phyloP scores from a whole-genome alignment of 2,329 filamentous ascomycete species.

The Pestalotiopsis sp. region DNA sequence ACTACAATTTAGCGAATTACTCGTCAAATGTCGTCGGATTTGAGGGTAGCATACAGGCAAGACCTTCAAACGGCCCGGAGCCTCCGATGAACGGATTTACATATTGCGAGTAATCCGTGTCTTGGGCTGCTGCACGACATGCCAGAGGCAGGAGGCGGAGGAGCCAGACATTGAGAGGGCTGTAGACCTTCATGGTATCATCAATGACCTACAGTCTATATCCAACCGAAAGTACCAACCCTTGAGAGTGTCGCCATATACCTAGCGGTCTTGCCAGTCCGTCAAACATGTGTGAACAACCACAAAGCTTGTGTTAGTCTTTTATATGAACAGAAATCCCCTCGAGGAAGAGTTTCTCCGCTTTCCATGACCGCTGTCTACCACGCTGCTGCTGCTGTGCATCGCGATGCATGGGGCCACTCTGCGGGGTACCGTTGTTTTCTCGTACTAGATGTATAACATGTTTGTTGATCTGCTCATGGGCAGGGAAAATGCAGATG shows the following conservation, averaged over 20 bases:
- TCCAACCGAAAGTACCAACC: not conserved
- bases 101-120: conserved; percentile 39
- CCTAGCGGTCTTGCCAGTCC: too few species aligned
- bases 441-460: too few species aligned
- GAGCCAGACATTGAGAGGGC: not conserved
- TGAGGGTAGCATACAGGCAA: conserved; percentile 5
- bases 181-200: not conserved
- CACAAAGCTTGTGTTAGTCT: not conserved
- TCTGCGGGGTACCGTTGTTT: not conserved
- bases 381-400: not conserved
- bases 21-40: not conserved
- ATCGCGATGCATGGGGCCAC: not conserved
- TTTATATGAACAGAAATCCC: not conserved
- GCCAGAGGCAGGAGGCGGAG: not conserved
- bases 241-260: not conserved
- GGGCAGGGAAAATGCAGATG: not conserved
- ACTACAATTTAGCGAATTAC: not conserved
- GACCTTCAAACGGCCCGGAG: conserved; percentile 8
- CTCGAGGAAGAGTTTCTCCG: not conserved
- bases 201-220: not conserved
- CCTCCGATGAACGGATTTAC: conserved; percentile 49
- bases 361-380: not conserved
- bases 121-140: not conserved
- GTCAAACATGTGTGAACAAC: too few species aligned
- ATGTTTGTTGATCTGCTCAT: too few species aligned